Percentiles rank a stretch among this genome's conserved stretches.
phyloP scores from a whole-genome alignment of 2,329 filamentous ascomycete species.

The Rutstroemia sydowiana region DNA sequence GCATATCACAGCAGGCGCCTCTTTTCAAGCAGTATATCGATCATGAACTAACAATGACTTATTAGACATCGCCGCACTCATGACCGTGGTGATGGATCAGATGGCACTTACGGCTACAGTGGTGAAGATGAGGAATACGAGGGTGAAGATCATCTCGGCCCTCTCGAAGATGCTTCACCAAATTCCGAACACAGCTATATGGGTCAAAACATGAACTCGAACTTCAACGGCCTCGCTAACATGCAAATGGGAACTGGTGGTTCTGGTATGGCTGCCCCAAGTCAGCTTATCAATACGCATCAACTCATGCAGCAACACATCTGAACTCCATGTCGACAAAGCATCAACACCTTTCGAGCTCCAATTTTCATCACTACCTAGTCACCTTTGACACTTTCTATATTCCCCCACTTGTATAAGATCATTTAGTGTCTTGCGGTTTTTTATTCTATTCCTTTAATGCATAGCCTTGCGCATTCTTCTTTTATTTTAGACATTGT shows the following conservation, averaged over 20 bases:
- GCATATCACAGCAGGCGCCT: slow-evolving; percentile 31
- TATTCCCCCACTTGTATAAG: slow-evolving; percentile 11
- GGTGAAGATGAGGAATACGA: slow-evolving; percentile 73
- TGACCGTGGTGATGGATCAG: slow-evolving; percentile 65
- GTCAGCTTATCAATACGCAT: slow-evolving; percentile 31
- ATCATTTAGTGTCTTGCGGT: slow-evolving; percentile 3
- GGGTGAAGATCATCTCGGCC: slow-evolving; percentile 76
- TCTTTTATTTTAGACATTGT: slow-evolving; percentile 3
- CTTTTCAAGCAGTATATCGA: slow-evolving; percentile 7
- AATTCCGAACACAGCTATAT: slow-evolving; percentile 62
- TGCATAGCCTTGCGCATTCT: slow-evolving; percentile 25
- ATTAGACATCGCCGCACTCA: slow-evolving; percentile 68
- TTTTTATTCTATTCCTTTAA: slow-evolving; percentile 12
- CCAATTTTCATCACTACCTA: not conserved
- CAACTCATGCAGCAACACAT: slow-evolving; percentile 32
- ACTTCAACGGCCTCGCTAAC: slow-evolving; percentile 17
- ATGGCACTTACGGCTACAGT: slow-evolving; percentile 53
- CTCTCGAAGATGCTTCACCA: slow-evolving; percentile 72
- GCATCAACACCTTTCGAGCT: not conserved
- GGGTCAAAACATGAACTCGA: slow-evolving; percentile 23
- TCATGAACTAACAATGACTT: slow-evolving; percentile 20
- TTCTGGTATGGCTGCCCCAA: slow-evolving; percentile 31
- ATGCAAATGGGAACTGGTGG: slow-evolving; percentile 24
- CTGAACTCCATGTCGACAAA: slow-evolving; percentile 11
- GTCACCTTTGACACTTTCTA: slow-evolving; percentile 8